Evolutionary conservation across 1,284 basidiomycete species (phyloP), one percentile per base, ranked within the genome.

Genomic region (Microbotryum violaceum): DNA sequence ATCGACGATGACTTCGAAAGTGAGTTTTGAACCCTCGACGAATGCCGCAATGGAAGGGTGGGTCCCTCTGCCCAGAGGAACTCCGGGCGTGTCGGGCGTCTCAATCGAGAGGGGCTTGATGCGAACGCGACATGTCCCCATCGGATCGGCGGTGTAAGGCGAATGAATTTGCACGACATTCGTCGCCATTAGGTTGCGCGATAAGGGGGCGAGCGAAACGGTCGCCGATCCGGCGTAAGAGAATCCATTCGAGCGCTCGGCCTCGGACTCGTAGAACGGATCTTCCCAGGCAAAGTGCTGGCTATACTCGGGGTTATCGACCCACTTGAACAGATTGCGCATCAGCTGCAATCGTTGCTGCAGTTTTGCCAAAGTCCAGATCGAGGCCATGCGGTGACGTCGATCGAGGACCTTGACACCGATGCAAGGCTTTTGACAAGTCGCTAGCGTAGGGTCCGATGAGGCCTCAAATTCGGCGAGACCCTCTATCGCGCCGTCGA

Each of bases 271-370:
- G 75, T 89, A 92, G 78, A 97, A 98, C 1, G 91, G 88, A 74
- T 92, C 89, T 67, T 91, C 87, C 46, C 88, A 86, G 47, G 89
- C 89, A 77, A 97, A 94, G 75, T 97, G 93, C 66, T 87, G 86
- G 20, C 89, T 88, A 76, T 91, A 94, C 16, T 88, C 88, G 7
- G 94, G 93, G 60, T 88, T 85, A 75, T 92, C 89, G 70, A 93
- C 88, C 74, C 92, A 91, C n/a, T 85, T 85, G 23, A 87, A 89
- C 42, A 94, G 79, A 73, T 94, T 94, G 52, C 91, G 86, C 93
- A 98, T 98, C 68, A 89, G 87, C 66, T 86, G 85, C 8, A 97
- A 79, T 64, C 93, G 91, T 69, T 90, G 87, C 68, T 88, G 85
- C 73, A 97, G 83, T 52, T 89, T 85, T 68, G 88, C 85, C 47